Evolutionary conservation across 1,284 basidiomycete genomes (phyloP), one percentile per base, ranked within the genome.

Genomic region (Cryptococcus sp.): DNA sequence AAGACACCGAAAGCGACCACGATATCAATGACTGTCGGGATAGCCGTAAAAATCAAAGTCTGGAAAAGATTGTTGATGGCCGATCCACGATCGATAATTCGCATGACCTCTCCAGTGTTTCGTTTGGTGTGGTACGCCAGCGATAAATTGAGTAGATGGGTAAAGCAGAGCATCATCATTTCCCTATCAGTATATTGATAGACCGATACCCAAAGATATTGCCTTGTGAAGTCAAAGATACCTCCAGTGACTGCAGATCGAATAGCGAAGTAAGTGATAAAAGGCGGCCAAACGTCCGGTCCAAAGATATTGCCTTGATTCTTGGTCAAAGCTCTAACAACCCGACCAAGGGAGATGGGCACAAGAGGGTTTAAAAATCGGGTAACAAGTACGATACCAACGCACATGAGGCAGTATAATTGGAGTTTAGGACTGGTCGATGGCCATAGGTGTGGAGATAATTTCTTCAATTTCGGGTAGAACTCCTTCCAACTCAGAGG

Each of bases 71-170:
- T 98, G 0, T 91, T 91, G 63, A 98, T 96, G 19, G 96, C 94
- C 71, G 94, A 98, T 23, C 94, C 96, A n/a, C 93, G 81, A 73
- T 98, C 94, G 66, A 98, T 97, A 18, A 94, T 94, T 37, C 92
- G 79, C 2, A 92, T 94, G 22, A 98, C 79, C 11, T 94, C 96
- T 32, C 94, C 96, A 0, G 94, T 98, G 68, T 98, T 94, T 23
- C 94, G 79, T 11, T 86, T 85, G n/a, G 98, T 82, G 71, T 98
- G 94, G 76, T 97, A 98, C 53, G 84, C 85, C 63, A 98, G 80
- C 62, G 96, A 89, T 52, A 98, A 81, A 62, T 88, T 81, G 56
- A 98, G 81, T 1, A 98, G 77, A 67, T 98, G 94, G 53, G 89
- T 85, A 66, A 98, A 98, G 0, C 92, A 96, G 59, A 91, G 85